Base-by-base conservation (phyloP, 2,329 filamentous ascomycete genomes). In the Alternaria sp. region DNA sequence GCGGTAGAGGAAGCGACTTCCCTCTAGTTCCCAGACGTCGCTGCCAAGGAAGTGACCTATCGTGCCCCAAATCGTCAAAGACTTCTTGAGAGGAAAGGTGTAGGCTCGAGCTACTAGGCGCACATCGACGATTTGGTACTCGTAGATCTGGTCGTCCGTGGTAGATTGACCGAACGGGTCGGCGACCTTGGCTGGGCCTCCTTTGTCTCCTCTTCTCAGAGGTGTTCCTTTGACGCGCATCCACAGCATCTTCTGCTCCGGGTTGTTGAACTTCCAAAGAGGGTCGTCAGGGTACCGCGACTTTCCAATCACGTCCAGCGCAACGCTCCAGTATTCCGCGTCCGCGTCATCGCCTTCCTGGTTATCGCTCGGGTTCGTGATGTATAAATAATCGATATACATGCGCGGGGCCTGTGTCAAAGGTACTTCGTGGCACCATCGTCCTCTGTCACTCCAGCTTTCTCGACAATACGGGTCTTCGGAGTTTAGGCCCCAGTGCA, bases 261-360 rank as follows among this genome's bases (percentile, higher is more conserved):
- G 54, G 25, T 69, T 45, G 32, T 74, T 71, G 43, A 74, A 75
- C 19, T 61, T 59, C 69, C 69, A 70, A 6, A 55, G 52, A 8
- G 59, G 47, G n/a, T 69, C 61, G 13, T 58, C 57, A 11, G 30
- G 9, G 13, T 62, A 62, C 2, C 62, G 57, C 36, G 59, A 62
- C 7, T 62, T 62, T 3, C 75, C 77, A 46, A 79, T 72, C 3
- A 73, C 67, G 50, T 79, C 77, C 23, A 79, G 67, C 4, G 68
- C 67, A 15, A 79, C 59, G 13, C 72, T 68, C 76, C 76, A 79
- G 57, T 70, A 70, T 36, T 70, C 56, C 11, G 64, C 65, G 1
- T 62, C 44, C 6, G 61, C 67, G 30, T 64, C 67, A 7, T 68
- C 59, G 15, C 59, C 57, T 17, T 56, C 30, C 5, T 70, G 52